Base-by-base conservation (phyloP, 495 filamentous ascomycete species). In the Penicillium turbatum region DNA sequence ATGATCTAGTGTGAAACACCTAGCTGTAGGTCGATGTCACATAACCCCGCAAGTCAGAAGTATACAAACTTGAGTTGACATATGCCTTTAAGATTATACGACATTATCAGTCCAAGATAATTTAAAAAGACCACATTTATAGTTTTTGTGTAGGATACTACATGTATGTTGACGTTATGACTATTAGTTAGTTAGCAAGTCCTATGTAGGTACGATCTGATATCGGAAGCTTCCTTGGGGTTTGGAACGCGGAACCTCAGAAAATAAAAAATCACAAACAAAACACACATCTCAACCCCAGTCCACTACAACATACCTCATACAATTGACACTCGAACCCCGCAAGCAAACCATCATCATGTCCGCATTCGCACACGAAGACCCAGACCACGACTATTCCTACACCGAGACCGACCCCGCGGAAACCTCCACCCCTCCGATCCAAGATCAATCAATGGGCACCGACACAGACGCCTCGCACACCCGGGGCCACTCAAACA, bases 281-380 rank as follows among this genome's bases (percentile, higher is more conserved):
- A 16, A 35, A 19, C 46, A 4, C 46, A 48, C 16, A 46, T 12
- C 10, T 21, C 43, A 35, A 27, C 44, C 7, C 30, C 41, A 24
- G 27, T 9, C 12, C 21, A 24, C 21, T 24, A 2, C 2, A 24
- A 4, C 21, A 4, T 2, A 24, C 21, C 21, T 2, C 21, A 24
- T 19, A 27, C 38, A 36, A 41, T 41, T 41, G 35, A 16, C 12
- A 16, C 31, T 1, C 16, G 5, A 7, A 16, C 19, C 4, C 37
- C 5, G 17, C 55, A 19, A 19, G 32, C 16, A 39, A 43, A 21
- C 38, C n/a, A 26, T 24, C 51, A 66, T 6, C 19, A 67, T 67
- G 64, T 67, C 64, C 6, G 59, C 62, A 21, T 67, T 67, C 17
- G 56, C 61, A 13, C 45, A 48, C 29, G 59, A 60, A 27, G 64